phyloP scores from a whole-genome alignment of 2,329 filamentous ascomycete genomes.

The Dothideomycetes sp. region DNA sequence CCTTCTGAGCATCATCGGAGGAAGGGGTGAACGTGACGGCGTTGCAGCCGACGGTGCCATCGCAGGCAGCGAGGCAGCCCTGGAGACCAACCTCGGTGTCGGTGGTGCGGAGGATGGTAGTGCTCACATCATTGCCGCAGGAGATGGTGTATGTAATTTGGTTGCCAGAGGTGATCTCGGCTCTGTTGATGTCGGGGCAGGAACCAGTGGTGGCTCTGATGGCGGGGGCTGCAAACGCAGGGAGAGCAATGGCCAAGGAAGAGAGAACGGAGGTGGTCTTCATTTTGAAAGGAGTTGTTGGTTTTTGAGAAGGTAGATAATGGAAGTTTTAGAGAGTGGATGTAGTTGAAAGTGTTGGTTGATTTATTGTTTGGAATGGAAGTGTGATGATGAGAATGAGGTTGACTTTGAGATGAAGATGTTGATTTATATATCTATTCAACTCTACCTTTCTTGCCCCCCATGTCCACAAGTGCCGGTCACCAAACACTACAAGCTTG shows the following conservation, averaged over 20 bases:
- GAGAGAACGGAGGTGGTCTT: constrained; percentile 4
- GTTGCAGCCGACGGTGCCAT: constrained; percentile 9
- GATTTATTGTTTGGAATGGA: not conserved
- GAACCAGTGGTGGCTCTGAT: not conserved
- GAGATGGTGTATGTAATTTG: constrained; percentile 9
- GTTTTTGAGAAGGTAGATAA: constrained; percentile 1
- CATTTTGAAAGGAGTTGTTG: constrained; percentile 7
- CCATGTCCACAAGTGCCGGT: no score
- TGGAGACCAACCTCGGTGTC: constrained; percentile 8
- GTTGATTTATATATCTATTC: no score
- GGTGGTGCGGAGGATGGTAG: constrained; percentile 6
- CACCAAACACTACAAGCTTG: no score
- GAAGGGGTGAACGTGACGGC: constrained; percentile 8
- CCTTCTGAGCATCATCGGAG: constrained; percentile 6
- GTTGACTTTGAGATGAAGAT: no score
- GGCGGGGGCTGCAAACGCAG: constrained; percentile 6
- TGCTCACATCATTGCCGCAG: constrained; percentile 9
- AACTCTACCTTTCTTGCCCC: no score
- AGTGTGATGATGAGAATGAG: constrained; percentile 7
- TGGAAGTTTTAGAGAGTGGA: not conserved
- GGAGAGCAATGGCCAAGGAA: constrained; percentile 3
- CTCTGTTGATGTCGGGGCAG: not conserved
- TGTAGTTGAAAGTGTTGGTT: not conserved
- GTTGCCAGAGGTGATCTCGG: not conserved
- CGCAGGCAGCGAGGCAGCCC: constrained; percentile 11